Conservation (phyloP, 768 basidiomycete genomes). For the Naematelia aurantialba region DNA sequence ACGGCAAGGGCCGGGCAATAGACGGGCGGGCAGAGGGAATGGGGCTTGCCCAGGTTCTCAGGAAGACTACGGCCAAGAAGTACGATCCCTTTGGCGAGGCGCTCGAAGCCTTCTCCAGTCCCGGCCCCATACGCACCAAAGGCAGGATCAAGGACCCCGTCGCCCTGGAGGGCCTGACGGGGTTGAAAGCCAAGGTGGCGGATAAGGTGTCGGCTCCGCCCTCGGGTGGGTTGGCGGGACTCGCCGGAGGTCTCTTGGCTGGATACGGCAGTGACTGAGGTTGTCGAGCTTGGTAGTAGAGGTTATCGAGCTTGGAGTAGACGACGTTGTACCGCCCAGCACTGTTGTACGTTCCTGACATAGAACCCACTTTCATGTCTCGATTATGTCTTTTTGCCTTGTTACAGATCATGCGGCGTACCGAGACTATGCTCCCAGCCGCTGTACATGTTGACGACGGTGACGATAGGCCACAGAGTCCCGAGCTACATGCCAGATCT, state of each 20-base stretch:
- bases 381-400: too few species aligned
- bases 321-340: background rate
- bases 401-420: too few species aligned
- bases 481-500: too few species aligned
- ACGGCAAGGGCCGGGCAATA: conserved; percentile 1
- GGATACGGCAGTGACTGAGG: conserved; percentile 43
- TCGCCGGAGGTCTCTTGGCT: conserved; percentile 30
- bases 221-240: background rate
- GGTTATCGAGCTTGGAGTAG: background rate
- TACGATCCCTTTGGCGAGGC: conserved; percentile 41
- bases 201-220: background rate
- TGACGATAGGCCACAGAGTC: too few species aligned
- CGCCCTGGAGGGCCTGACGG: background rate
- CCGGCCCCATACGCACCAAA: conserved; percentile 1
- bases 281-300: too few species aligned
- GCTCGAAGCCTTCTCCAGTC: conserved; percentile 8
- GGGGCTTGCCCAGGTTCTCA: conserved; percentile 4
- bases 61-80: conserved; percentile 32
- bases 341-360: background rate
- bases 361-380: too few species aligned
- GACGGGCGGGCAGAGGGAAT: conserved; percentile 17
- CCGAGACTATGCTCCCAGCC: too few species aligned
- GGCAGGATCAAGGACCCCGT: conserved; percentile 25
- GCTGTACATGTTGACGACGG: too few species aligned
- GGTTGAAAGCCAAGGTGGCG: conserved; percentile 1